phyloP scores from a whole-genome alignment of 345 rosid species.

The Clausena lansium region DNA sequence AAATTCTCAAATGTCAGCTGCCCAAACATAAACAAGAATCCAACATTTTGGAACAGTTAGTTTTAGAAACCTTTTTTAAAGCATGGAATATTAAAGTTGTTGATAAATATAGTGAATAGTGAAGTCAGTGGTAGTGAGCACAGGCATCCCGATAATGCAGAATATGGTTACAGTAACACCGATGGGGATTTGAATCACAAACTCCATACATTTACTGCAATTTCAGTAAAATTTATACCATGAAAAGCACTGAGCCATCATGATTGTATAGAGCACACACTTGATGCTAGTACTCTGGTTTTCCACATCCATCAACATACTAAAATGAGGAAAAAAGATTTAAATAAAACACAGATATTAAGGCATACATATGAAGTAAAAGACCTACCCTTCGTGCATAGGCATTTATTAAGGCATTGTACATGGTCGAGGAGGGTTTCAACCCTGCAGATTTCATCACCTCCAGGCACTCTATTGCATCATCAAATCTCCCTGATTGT shows the following conservation, averaged over 20 bases:
- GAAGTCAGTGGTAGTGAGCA: neutral
- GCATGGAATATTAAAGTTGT: neutral
- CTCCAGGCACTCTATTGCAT: slow-evolving; percentile 85
- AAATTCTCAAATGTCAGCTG: neutral
- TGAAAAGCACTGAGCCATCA: neutral
- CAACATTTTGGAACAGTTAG: neutral
- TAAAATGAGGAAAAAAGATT: neutral
- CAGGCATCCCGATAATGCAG: neutral
- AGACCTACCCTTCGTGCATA: slow-evolving; percentile 88
- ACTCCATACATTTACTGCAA: neutral
- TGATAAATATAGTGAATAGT: neutral
- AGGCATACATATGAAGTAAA: neutral
- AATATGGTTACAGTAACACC: neutral
- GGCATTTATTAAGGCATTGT: slow-evolving; percentile 93
- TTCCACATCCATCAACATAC: neutral
- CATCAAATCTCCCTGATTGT: slow-evolving; percentile 77
- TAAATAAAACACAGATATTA: neutral
- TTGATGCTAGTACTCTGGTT: neutral
- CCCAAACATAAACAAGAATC: neutral
- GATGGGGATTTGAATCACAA: neutral
- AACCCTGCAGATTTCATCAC: slow-evolving; percentile 80
- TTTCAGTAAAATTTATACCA: neutral
- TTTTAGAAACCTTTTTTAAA: neutral
- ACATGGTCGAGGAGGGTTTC: slow-evolving; percentile 83
- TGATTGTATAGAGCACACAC: neutral